Conservation (phyloP, 192 early-diverging fungal species). For the Radiomyces spectabilis region DNA sequence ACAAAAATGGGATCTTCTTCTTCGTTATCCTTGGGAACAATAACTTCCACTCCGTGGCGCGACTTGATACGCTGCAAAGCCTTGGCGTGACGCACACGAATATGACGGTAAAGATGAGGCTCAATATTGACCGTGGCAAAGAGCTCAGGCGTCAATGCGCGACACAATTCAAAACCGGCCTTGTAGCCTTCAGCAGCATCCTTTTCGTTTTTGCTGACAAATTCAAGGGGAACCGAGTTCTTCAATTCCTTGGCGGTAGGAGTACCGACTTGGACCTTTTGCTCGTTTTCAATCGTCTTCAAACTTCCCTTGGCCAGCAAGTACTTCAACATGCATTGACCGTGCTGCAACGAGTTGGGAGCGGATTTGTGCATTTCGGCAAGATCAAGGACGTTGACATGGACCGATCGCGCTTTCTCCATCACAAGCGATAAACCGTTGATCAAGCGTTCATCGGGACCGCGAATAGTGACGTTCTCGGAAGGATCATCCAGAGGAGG, state of each 20-base stretch:
- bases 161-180: constrained; percentile 48
- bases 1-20: constrained; percentile 70
- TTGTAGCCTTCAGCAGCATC: constrained; percentile 59
- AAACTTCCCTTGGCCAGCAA: constrained; percentile 64
- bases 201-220: constrained; percentile 59
- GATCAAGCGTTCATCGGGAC: constrained; percentile 59
- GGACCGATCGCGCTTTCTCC: constrained; percentile 72
- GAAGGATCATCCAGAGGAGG: constrained; percentile 61
- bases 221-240: constrained; percentile 57
- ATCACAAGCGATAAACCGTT: constrained; percentile 73
- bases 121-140: constrained; percentile 71
- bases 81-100: constrained; percentile 55
- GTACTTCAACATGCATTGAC: constrained; percentile 64
- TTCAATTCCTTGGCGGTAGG: constrained; percentile 39
- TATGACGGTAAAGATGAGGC: constrained; percentile 64
- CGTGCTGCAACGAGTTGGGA: constrained; percentile 48
- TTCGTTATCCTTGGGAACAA: constrained; percentile 66
- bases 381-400: constrained; percentile 69
- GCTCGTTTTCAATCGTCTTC: constrained; percentile 71
- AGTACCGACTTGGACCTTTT: constrained; percentile 50
- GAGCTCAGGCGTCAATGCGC: constrained; percentile 33
- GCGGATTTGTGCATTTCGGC: constrained; percentile 37
- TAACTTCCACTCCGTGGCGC: constrained; percentile 60
- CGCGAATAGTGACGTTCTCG: constrained; percentile 74
- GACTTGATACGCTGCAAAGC: constrained; percentile 59